Base-by-base conservation (phyloP, 306 rosid genomes). In the Astragalus glycyphyllos region DNA sequence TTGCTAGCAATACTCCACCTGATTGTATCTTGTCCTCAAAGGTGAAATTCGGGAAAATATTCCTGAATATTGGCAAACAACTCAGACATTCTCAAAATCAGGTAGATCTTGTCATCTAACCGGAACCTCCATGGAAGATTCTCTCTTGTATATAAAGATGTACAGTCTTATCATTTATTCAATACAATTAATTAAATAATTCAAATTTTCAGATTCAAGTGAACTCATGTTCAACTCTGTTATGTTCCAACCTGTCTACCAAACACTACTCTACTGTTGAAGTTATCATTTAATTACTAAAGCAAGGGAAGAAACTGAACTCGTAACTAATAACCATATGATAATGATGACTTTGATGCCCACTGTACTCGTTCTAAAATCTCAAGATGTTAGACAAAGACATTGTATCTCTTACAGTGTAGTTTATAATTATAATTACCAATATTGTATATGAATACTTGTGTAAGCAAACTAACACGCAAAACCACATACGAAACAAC, bases 251-350 rank as follows among this genome's bases (percentile, higher is more conserved):
- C 20, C 51, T 41, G 47, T 41, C 68, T 58, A 20, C 45, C 16
- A 41, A 40, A 38, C 20, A 2, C 31, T 37, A 37, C 66, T 60
- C 38, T 42, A 42, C 55, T 11, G 45, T 48, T 16, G 26, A 61
- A 53, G 34, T 68, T 58, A 62, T 53, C 53, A 40, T 6, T 77
- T 47, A 14, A 60, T 37, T 35, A 67, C 49, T 42, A 77, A 53
- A 51, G 17, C 11, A 11, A 61, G 53, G 29, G 16, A 2, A 14
- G 58, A 40, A 44, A 45, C 31, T 11, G 62, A 32, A 71, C 29
- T 63, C 31, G 7, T n/a, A 71, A 63, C 12, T 17, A 53, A 16
- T 9, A 71, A 55, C 34, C 17, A 53, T 61, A 42, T 4, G 67
- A 45, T 59, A 56, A 23, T 54, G 59, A 29, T 9, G 38, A 55